Evolutionary conservation across 2,329 filamentous ascomycete species (phyloP).

Genomic region (Penicillium paneum): DNA sequence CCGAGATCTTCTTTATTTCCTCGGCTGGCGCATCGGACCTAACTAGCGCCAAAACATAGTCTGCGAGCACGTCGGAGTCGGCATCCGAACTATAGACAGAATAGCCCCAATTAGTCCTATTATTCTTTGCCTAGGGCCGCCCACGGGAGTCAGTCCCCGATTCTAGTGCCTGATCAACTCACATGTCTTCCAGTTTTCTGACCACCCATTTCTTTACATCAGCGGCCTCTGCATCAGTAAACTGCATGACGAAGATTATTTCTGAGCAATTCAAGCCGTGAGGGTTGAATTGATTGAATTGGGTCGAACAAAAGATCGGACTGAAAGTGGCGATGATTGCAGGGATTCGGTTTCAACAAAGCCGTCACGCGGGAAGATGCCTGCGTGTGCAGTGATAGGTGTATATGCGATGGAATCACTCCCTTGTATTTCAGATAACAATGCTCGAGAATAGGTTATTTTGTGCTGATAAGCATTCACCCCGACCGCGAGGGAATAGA

Average conservation of each 20-base stretch:
- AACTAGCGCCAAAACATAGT: conserved; percentile 60
- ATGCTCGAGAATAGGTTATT: not conserved
- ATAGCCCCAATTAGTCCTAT: conserved; percentile 5
- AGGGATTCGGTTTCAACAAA: conserved; percentile 13
- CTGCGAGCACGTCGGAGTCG: conserved; percentile 59
- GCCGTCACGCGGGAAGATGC: not conserved
- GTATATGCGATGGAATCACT: not conserved
- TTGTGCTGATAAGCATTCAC: not conserved
- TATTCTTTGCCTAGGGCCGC: not conserved
- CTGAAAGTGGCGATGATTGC: not conserved
- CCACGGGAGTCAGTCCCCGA: not conserved
- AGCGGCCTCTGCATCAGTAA: conserved; percentile 52
- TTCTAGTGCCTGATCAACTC: conserved; percentile 25
- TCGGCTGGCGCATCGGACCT: conserved; percentile 54
- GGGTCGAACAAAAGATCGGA: not conserved
- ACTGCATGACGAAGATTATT: conserved; percentile 44
- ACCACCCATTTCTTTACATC: conserved; percentile 59
- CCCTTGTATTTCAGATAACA: not conserved
- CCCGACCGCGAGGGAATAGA: conserved; percentile 3
- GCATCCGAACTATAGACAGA: conserved; percentile 54
- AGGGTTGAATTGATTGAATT: not conserved
- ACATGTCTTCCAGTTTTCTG: conserved; percentile 58
- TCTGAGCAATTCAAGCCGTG: not conserved
- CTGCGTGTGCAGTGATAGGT: not conserved
- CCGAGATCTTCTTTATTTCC: conserved; percentile 51